Percentiles rank a stretch among this genome's conserved stretches.
These are phyloP conservation scores for Primulina eburnea DNA, from an alignment of 257 asterid genomes.

Conservation along the genomic window DNA sequence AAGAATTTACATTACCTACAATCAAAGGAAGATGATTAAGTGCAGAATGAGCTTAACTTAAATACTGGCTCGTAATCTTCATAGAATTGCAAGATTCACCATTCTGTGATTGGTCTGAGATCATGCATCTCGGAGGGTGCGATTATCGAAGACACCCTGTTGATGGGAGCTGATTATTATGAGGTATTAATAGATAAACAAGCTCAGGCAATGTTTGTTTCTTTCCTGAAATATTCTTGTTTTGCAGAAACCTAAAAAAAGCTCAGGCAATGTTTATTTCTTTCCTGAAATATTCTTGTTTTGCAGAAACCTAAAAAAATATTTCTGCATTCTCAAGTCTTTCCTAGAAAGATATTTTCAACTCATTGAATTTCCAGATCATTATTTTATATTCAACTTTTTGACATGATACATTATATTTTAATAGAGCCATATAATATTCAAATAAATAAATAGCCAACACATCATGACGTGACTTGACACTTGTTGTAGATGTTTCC, in stretches of 20 bases:
- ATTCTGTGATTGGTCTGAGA: constrained; percentile 63
- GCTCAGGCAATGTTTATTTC: not conserved
- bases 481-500: not conserved
- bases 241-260: not conserved
- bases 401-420: not conserved
- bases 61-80: not conserved
- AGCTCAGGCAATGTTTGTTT: not conserved
- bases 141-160: constrained; percentile 55
- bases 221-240: not conserved
- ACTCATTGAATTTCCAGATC: not conserved
- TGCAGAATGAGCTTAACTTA: not conserved
- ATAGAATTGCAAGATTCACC: constrained; percentile 65
- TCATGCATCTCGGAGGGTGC: constrained; percentile 78
- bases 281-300: not conserved
- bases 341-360: not conserved
- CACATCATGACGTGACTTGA: not conserved
- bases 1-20: not conserved
- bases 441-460: not conserved
- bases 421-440: no score
- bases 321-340: not conserved
- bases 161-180: constrained; percentile 79
- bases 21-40: constrained; percentile 1
- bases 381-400: no score
- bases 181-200: constrained; percentile 36
- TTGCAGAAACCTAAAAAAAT: not conserved